Conservation (phyloP, 2,329 filamentous ascomycete genomes). For the Orbilia blumenaviensis region DNA sequence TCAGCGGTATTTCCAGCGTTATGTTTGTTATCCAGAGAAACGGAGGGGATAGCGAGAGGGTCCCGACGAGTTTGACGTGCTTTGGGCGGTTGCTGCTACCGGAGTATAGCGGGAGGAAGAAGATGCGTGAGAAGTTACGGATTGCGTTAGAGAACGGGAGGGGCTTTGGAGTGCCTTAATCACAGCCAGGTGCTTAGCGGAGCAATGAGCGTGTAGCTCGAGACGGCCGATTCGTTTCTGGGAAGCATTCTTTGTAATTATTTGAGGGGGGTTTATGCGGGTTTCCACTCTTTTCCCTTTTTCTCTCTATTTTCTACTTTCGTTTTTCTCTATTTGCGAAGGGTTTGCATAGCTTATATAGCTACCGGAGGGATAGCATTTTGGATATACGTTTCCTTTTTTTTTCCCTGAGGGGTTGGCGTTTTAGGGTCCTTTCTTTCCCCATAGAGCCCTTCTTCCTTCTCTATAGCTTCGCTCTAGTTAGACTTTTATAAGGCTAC, state of each 20-base stretch:
- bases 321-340: background rate
- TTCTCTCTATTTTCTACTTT: too few species aligned
- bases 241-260: background rate
- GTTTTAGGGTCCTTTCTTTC: background rate
- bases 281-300: slow-evolving; percentile 5
- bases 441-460: background rate
- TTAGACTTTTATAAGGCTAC: background rate
- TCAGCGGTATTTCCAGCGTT: slow-evolving; percentile 82
- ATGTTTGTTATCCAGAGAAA: slow-evolving; percentile 85
- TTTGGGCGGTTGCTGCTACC: slow-evolving; percentile 88
- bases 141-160: slow-evolving; percentile 87
- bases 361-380: background rate
- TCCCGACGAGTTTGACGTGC: slow-evolving; percentile 92
- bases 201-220: too few species aligned
- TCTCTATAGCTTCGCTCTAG: background rate
- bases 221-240: background rate
- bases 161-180: slow-evolving; percentile 83
- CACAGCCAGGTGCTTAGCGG: too few species aligned
- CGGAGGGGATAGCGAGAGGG: slow-evolving; percentile 67
- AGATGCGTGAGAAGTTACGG: slow-evolving; percentile 77
- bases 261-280: background rate
- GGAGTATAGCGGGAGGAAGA: slow-evolving; percentile 74
- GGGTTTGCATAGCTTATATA: background rate
- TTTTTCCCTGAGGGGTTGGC: background rate
- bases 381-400: background rate